phyloP scores from a whole-genome alignment of 1,284 basidiomycete genomes.

The Boletus semigastroideus region DNA sequence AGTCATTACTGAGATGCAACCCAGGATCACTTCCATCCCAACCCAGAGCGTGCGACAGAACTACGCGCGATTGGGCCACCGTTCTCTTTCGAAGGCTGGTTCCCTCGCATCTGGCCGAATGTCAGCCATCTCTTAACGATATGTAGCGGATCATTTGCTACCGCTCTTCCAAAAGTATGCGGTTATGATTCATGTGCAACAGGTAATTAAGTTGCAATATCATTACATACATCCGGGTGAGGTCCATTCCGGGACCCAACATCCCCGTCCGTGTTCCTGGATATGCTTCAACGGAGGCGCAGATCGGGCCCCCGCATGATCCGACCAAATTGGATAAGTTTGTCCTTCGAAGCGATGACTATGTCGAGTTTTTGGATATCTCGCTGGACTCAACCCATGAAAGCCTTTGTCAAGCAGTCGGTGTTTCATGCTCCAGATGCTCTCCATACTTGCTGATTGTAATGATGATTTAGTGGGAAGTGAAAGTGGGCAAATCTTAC shows the following conservation, averaged over 20 bases:
- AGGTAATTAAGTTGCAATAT: background rate
- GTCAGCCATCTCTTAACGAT: background rate
- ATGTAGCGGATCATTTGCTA: constrained; percentile 18
- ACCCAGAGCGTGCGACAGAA: constrained; percentile 15
- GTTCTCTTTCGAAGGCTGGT: constrained; percentile 14
- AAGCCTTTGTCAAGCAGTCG: constrained; percentile 18
- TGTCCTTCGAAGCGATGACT: background rate
- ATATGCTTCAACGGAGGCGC: constrained; percentile 7
- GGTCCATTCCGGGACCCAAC: constrained; percentile 11
- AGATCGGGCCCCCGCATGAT: background rate
- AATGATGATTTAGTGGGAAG: constrained; percentile 20
- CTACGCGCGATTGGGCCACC: constrained; percentile 15
- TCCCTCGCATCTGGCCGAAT: constrained; percentile 11
- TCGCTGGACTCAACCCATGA: constrained; percentile 6
- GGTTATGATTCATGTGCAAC: too few species aligned
- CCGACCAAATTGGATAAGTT: constrained; percentile 6
- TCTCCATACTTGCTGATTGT: background rate
- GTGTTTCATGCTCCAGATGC: background rate
- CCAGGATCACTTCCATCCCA: constrained; percentile 5
- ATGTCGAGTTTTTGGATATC: constrained; percentile 21
- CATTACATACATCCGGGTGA: constrained; percentile 12
- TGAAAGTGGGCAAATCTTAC: constrained; percentile 19
- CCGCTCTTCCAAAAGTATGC: constrained; percentile 13
- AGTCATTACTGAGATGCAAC: background rate
- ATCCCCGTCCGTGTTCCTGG: constrained; percentile 2